Evolutionary conservation across 495 filamentous ascomycete genomes (phyloP).

Genomic region (Neurospora sp.): DNA sequence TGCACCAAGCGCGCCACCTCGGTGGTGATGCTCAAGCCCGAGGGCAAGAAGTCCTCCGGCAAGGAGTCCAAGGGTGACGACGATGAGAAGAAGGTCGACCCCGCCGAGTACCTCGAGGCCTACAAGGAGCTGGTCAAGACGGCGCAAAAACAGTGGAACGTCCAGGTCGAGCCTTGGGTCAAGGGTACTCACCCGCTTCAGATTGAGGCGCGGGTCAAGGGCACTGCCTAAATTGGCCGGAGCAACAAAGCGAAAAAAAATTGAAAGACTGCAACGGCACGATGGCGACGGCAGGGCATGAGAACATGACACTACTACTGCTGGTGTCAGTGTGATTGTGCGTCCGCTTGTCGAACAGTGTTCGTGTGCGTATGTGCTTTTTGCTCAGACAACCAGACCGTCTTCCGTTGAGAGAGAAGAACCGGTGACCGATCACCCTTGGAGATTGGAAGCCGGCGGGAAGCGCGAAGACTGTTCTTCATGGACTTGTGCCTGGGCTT

Average conservation of each 20-base stretch:
- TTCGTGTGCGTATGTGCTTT: background rate
- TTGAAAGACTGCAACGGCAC: background rate
- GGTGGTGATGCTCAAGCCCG: constrained; percentile 71
- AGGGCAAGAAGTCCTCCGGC: constrained; percentile 47
- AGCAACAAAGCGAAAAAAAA: background rate
- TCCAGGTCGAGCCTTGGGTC: constrained; percentile 23
- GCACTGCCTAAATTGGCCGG: background rate
- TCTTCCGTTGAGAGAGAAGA: background rate
- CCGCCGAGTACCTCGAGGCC: constrained; percentile 60
- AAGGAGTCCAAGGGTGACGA: constrained; percentile 29
- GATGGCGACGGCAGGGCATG: background rate
- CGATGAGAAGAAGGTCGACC: constrained; percentile 36
- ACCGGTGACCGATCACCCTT: background rate
- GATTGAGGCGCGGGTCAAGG: constrained; percentile 3
- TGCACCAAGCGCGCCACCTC: constrained; percentile 91
- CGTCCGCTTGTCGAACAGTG: background rate
- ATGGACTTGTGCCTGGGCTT: background rate
- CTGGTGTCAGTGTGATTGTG: background rate
- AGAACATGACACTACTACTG: background rate
- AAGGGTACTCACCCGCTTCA: constrained; percentile 22
- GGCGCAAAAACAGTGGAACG: constrained; percentile 54
- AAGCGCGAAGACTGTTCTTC: background rate
- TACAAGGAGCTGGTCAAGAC: constrained; percentile 65
- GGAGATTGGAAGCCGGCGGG: background rate
- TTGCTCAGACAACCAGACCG: background rate